phyloP scores from a whole-genome alignment of 2,329 filamentous ascomycete species.

The Didymella arachidicola region DNA sequence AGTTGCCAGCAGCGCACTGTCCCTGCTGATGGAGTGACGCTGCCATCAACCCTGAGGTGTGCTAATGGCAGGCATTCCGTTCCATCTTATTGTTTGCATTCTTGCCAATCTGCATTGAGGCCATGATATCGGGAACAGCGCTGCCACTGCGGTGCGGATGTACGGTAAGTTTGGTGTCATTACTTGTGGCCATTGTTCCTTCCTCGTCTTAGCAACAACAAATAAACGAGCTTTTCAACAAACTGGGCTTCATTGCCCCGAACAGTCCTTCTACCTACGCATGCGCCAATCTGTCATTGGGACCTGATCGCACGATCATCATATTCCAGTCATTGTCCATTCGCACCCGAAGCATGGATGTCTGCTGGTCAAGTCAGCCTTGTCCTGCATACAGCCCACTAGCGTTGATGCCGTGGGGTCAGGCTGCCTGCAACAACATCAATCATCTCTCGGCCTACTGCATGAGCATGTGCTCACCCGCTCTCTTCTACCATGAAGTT shows the following conservation, averaged over 20 bases:
- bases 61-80: neutral
- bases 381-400: neutral
- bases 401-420: neutral
- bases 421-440: neutral
- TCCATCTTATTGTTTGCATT: neutral
- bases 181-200: neutral
- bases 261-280: neutral
- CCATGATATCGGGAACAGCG: neutral
- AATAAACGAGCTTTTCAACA: neutral
- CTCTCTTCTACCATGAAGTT: neutral
- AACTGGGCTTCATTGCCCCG: neutral
- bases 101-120: neutral
- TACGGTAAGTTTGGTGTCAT: neutral
- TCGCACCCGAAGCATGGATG: neutral
- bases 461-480: neutral
- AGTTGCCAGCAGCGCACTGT: constrained; percentile 5
- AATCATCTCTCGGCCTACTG: neutral
- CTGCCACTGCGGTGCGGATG: no score
- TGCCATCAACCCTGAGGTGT: neutral
- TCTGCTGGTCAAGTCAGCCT: neutral
- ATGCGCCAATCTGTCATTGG: neutral
- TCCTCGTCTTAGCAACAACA: neutral
- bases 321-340: neutral
- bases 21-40: constrained; percentile 4
- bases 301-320: neutral